Evolutionary conservation across 495 filamentous ascomycete genomes (phyloP), one percentile per base, ranked within the genome.

Genomic region (Chaetomium cochliodes): DNA sequence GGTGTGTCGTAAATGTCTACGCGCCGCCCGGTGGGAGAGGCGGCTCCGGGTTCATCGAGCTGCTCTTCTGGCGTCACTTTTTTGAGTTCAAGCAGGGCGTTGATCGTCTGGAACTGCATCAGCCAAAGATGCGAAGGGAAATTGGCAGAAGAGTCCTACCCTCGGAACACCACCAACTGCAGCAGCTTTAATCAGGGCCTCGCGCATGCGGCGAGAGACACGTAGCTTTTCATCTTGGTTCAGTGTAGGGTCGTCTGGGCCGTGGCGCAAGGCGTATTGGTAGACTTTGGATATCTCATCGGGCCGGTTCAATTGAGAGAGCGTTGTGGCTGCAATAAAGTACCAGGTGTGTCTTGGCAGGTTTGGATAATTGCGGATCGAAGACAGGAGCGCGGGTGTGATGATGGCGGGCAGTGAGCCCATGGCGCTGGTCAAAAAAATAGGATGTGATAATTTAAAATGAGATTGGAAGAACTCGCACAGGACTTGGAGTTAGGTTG

Each of bases 131-230:
- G 6, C n/a, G 26, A 9, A 20, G 6, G 13, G 8, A 28, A 28
- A 28, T 16, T 6, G 28, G 13, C 7, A 20, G 5, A 7, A 37
- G 33, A 37, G 8, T 37, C 8, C 15, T 72, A 84, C 83, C 77
- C 81, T 83, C 3, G 84, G 84, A 37, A 86, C 68, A 13, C 84
- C 84, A 23, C 78, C 78, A 39, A 86, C 78, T 1, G 82, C 75
- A 23, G 77, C 74, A 12, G 74, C 71, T 67, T 86, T 86, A 42
- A 86, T 69, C 47, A 86, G 64, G 7, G 81, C 82, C 70, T 86
- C 84, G 26, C 84, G 75, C 65, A 85, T 78, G 44, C 78, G 76
- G 44, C 83, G 69, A 30, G 78, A 77, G 58, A 85, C 80, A 12
- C 63, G 64, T 44, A 84, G 69, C 57, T 74, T 67, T 67, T 79